Evolutionary conservation across 148 eudicot species (phyloP).

Genomic region (Beta vulgaris): DNA sequence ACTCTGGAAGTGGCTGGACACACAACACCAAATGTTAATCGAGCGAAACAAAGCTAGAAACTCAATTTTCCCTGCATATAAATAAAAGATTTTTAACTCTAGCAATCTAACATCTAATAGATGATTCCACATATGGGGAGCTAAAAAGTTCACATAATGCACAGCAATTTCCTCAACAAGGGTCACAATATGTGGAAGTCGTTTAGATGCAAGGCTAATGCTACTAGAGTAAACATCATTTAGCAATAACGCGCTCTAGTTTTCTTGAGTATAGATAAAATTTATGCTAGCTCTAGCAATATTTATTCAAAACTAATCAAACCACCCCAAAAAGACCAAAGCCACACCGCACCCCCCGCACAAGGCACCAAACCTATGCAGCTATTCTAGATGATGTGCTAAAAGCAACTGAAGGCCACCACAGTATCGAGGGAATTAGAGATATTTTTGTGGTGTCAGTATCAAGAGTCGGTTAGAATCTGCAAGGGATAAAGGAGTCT

Average conservation of each 20-base stretch:
- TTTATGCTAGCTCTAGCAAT: not conserved
- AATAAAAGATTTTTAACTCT: not conserved
- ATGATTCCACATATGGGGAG: no score
- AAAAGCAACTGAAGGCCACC: no score
- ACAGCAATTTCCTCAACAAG: no score
- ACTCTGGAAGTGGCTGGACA: conserved; percentile 89
- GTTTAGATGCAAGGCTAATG: not conserved
- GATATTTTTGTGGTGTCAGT: no score
- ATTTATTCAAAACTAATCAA: not conserved
- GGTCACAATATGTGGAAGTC: no score
- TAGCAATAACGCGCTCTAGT: not conserved
- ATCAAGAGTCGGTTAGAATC: no score
- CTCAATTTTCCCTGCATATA: not conserved
- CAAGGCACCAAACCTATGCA: no score
- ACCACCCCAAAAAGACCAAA: not conserved
- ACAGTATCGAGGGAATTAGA: no score
- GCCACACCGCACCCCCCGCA: not conserved
- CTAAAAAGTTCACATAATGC: no score
- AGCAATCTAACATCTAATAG: not conserved
- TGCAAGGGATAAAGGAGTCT: no score
- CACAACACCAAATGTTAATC: conserved; percentile 23
- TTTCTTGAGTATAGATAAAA: not conserved
- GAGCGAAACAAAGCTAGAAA: not conserved
- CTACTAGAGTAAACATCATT: not conserved
- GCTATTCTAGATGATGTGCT: no score